Base-by-base conservation (phyloP, 371 early-diverging fungal species). In the Rhizopus sp. region DNA sequence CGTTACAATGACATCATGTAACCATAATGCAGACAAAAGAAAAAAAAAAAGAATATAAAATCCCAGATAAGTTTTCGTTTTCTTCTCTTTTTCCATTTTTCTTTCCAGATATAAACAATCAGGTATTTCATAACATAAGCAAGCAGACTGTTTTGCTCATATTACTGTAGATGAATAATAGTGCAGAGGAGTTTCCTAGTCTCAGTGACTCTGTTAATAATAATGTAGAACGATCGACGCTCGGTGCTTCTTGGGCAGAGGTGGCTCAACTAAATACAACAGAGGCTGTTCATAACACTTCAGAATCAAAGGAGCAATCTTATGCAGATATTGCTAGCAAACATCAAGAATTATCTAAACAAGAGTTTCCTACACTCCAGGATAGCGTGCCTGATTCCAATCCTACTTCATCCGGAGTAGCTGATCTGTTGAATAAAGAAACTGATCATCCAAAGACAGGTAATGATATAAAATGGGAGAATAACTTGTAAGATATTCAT, bases 341-440 rank as follows among this genome's bases (percentile, higher is more conserved):
- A 12, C 71, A 68, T 15, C 56, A 71, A 48, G 49, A 55, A 30
- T 45, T 47, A 6, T 51, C 63, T 39, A 38, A 44, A 7, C 60
- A 63, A 33, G 74, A 73, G 40, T 75, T 69, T 47, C 76, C 76
- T 29, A 64, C 68, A 32, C 73, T 69, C 30, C 68, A 67, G 48
- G 59, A 68, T 45, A 53, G 50, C 30, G 35, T 62, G 17, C 52
- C 53, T 12, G 16, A 53, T 9, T 44, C 54, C 6, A 23, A 45
- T 5, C 63, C 69, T 31, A 44, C 62, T 35, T 63, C 72, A 10
- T 57, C 61, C 10, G 77, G 73, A 35, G 73, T 71, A 8, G 52
- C 68, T 37, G 77, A 77, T 42, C 30, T 77, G 12, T 50, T 70
- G 38, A 53, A 39, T 16, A 40, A 47, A 8, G 10, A 37, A 8